phyloP scores from a whole-genome alignment of 2,329 filamentous ascomycete species.

The Alternaria tenuissima region DNA sequence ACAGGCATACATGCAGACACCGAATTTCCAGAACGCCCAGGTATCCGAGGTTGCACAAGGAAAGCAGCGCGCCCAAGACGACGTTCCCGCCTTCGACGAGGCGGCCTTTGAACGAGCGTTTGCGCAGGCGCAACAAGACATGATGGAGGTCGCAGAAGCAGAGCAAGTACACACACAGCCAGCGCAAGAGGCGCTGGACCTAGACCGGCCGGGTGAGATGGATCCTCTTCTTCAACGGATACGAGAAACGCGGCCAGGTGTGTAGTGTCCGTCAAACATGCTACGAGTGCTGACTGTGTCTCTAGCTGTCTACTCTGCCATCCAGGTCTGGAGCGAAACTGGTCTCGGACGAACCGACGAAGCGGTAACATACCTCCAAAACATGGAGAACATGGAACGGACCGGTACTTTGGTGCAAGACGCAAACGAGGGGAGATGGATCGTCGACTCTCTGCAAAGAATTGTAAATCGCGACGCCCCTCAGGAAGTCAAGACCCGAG shows the following conservation, averaged over 20 bases:
- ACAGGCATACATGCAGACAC: constrained; percentile 36
- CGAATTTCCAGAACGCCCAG: constrained; percentile 28
- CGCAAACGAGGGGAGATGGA: constrained; percentile 44
- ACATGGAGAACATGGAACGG: constrained; percentile 36
- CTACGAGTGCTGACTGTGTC: constrained; percentile 23
- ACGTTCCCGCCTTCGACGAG: constrained; percentile 59
- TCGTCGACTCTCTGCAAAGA: constrained; percentile 42
- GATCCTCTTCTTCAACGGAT: constrained; percentile 45
- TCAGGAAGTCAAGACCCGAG: constrained; percentile 35
- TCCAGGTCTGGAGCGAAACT: constrained; percentile 46
- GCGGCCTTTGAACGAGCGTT: constrained; percentile 65
- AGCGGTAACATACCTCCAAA: constrained; percentile 35
- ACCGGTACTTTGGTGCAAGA: constrained; percentile 38
- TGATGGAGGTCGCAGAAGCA: constrained; percentile 37
- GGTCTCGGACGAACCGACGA: constrained; percentile 38
- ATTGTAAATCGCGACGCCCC: constrained; percentile 37
- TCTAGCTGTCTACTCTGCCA: constrained; percentile 43
- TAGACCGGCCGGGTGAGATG: constrained; percentile 35
- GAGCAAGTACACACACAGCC: constrained; percentile 26
- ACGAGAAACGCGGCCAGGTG: constrained; percentile 46
- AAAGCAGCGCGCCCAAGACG: constrained; percentile 46
- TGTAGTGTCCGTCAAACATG: constrained; percentile 29
- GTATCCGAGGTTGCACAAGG: constrained; percentile 41
- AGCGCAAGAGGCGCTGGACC: constrained; percentile 25
- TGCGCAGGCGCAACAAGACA: constrained; percentile 56